A percentile compares a stretch with the other conserved stretches of the same genome.
phyloP scores from a whole-genome alignment of 1,284 basidiomycete species.

The Malassezia pachydermatis region DNA sequence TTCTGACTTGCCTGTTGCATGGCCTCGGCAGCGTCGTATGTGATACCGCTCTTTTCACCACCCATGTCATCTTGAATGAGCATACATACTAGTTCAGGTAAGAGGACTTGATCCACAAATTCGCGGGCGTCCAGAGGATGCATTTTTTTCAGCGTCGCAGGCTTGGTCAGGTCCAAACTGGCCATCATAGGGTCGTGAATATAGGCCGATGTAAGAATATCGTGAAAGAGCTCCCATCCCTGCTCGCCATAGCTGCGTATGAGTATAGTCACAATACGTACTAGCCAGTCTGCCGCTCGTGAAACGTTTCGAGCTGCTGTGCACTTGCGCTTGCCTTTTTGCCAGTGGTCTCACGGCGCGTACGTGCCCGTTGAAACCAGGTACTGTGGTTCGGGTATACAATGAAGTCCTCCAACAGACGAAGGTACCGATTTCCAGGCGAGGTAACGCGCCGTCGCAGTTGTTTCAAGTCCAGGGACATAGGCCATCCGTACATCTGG shows the following conservation, averaged over 20 bases:
- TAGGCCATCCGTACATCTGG: conserved; percentile 7
- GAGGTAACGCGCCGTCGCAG: conserved; percentile 12
- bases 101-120: conserved; percentile 10
- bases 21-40: neutral
- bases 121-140: conserved; percentile 5
- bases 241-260: conserved; percentile 15
- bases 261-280: conserved; percentile 7
- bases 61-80: conserved; percentile 18
- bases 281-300: conserved; percentile 14
- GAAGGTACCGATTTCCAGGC: conserved; percentile 9
- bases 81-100: conserved; percentile 17
- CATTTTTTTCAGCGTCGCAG: neutral
- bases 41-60: neutral
- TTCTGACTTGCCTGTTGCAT: conserved; percentile 12
- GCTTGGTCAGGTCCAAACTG: conserved; percentile 6
- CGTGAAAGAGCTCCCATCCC: conserved; percentile 12
- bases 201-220: conserved; percentile 8
- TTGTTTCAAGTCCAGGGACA: neutral
- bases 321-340: neutral
- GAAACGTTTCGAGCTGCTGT: conserved; percentile 8
- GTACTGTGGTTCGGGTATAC: conserved; percentile 7
- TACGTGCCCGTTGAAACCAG: conserved; percentile 3
- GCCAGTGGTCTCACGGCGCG: neutral
- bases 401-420: conserved; percentile 10
- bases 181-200: conserved; percentile 15